Evolutionary conservation across 495 filamentous ascomycete genomes (phyloP), one percentile per base, ranked within the genome.

Genomic region (Hypoxylon trugodes): DNA sequence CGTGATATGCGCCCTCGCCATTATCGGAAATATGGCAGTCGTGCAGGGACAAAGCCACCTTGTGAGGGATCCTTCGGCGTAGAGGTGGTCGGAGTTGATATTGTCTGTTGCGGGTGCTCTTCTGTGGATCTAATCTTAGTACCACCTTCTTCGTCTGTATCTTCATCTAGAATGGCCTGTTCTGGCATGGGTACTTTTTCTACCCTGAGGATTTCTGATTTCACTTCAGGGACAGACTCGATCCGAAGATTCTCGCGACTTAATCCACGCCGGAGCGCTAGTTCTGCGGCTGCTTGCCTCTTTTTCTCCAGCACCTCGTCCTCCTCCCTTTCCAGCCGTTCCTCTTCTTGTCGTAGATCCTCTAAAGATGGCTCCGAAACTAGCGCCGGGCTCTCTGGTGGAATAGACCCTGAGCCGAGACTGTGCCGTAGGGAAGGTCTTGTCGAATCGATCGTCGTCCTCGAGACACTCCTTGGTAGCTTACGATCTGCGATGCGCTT

Each of bases 271-370:
- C 86, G 82, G 15, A 84, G 64, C 10, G 95, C 94, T 52, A 97
- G 65, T 54, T 84, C 82, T 18, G 84, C 83, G 1, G 94, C 94
- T 22, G 88, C 90, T 51, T 84, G 73, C 41, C 93, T 82, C 71
- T 87, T 90, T 49, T 82, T 81, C 70, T 88, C 82, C 38, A 96
- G 77, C 42, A 87, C 83, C 18, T 80, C 79, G 59, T 93, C 87
- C 68, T 97, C 92, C 71, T 92, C 82, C 32, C 76, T 70, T 59
- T 82, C 84, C 0, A 86, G 76, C 18, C 77, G 82, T 36, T 90
- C 85, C 61, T 98, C 93, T 72, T 97, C 92, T 41, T 82, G 79
- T 65, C 89, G 86, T 19, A 97, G 68, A 62, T 95, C 90, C 9
- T 82, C 82, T 19, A 96, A 78, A 2, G 90, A 89, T 3, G 86